phyloP scores from a whole-genome alignment of 495 filamentous ascomycete genomes.

The Daldinia decipiens region DNA sequence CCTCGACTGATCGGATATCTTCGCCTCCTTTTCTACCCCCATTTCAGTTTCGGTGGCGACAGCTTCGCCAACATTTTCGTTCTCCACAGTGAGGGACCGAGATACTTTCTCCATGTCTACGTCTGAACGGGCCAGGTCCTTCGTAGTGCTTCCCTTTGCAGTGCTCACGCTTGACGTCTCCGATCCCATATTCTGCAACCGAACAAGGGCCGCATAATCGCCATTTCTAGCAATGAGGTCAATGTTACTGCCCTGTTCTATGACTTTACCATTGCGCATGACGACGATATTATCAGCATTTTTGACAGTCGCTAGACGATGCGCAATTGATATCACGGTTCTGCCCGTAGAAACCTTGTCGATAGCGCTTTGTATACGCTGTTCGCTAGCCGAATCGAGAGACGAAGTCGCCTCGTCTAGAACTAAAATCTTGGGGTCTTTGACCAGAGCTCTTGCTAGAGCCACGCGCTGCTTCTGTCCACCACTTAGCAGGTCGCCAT shows the following conservation, averaged over 20 bases:
- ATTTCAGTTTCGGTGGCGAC: conserved; percentile 6
- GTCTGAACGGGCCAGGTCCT: conserved; percentile 31
- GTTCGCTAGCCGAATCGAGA: conserved; percentile 65
- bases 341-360: conserved; percentile 57
- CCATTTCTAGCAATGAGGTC: conserved; percentile 48
- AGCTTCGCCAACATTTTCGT: conserved; percentile 20
- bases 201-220: conserved; percentile 57
- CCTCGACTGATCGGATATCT: conserved; percentile 16
- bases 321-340: conserved; percentile 80
- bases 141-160: conserved; percentile 29
- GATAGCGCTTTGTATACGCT: conserved; percentile 63
- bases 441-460: conserved; percentile 63
- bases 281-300: conserved; percentile 70
- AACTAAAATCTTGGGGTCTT: conserved; percentile 59
- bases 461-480: conserved; percentile 73
- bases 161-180: conserved; percentile 46
- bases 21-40: conserved; percentile 20
- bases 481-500: conserved; percentile 61
- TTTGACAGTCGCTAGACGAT: conserved; percentile 73
- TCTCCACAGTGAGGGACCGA: conserved; percentile 19
- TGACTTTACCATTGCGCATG: conserved; percentile 63
- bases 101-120: conserved; percentile 54
- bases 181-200: conserved; percentile 47
- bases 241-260: conserved; percentile 66
- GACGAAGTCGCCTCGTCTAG: conserved; percentile 67